A percentile compares a stretch with the other conserved stretches of the same genome.
Evolutionary conservation across 2,329 filamentous ascomycete genomes (phyloP).

Genomic region (Neocucurbitaria cava): DNA sequence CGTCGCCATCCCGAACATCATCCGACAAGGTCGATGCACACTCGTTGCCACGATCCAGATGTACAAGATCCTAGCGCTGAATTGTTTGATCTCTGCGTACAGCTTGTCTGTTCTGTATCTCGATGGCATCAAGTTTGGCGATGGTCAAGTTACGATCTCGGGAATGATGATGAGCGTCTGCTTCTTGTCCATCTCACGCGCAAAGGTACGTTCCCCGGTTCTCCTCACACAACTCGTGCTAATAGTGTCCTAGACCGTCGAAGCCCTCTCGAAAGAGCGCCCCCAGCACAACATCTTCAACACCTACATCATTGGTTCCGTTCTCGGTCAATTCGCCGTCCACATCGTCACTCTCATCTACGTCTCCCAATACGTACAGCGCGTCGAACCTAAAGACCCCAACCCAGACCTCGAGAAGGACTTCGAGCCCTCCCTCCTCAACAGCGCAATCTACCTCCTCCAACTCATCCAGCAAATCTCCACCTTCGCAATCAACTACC

Average conservation of each 20-base stretch:
- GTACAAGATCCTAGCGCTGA: constrained; percentile 99
- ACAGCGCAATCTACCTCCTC: constrained; percentile 94
- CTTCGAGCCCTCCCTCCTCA: constrained; percentile 90
- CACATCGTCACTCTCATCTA: constrained; percentile 96
- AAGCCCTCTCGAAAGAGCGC: constrained; percentile 93
- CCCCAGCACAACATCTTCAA: constrained; percentile 99
- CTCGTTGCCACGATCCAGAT: constrained; percentile 99
- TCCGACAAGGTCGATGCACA: constrained; percentile 95
- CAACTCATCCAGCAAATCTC: constrained; percentile 99
- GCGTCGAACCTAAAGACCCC: constrained; percentile 72
- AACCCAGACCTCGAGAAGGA: constrained; percentile 92
- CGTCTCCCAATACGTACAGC: constrained; percentile 86
- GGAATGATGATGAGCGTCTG: constrained; percentile 99
- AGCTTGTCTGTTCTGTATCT: constrained; percentile 95
- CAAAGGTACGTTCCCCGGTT: constrained; percentile 67
- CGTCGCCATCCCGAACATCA: constrained; percentile 96
- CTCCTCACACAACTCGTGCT: constrained; percentile 19
- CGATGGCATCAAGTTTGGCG: constrained; percentile 98
- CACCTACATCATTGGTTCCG: constrained; percentile 96
- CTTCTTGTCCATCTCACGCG: constrained; percentile 97
- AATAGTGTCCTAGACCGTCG: constrained; percentile 70
- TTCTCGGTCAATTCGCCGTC: constrained; percentile 94
- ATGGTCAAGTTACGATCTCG: constrained; percentile 97
- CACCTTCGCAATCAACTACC: constrained; percentile 99
- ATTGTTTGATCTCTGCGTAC: constrained; percentile 98